Conservation (phyloP, 2,329 filamentous ascomycete genomes). For the Neofusicoccum kwambonambiense region DNA sequence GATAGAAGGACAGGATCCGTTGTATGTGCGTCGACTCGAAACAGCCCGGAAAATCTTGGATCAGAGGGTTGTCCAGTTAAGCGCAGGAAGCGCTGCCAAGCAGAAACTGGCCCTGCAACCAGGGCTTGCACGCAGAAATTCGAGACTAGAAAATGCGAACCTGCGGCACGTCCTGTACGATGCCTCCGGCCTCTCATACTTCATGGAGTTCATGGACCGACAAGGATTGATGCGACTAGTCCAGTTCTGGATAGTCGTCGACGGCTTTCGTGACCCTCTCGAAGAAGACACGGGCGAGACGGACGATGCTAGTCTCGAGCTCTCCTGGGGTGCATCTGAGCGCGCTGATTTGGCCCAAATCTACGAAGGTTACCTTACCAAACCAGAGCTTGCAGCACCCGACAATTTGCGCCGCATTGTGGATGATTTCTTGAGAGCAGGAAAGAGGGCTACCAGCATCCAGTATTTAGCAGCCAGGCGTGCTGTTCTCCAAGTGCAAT, state of each 20-base stretch:
- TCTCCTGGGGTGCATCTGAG: constrained; percentile 79
- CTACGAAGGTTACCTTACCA: constrained; percentile 82
- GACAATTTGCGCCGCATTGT: constrained; percentile 68
- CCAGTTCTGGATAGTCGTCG: constrained; percentile 97
- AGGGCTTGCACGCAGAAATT: constrained; percentile 46
- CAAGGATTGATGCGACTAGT: constrained; percentile 83
- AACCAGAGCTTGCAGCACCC: constrained; percentile 75
- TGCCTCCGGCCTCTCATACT: constrained; percentile 88
- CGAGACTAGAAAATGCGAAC: constrained; percentile 70
- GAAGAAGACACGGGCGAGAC: constrained; percentile 79
- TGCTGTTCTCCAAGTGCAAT: constrained; percentile 79
- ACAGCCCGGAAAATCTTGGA: constrained; percentile 89
- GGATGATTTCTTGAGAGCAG: constrained; percentile 74
- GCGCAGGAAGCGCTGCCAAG: constrained; percentile 59
- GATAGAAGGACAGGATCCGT: constrained; percentile 74
- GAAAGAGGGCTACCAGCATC: constrained; percentile 69
- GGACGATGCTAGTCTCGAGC: constrained; percentile 48
- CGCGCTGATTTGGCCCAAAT: constrained; percentile 87
- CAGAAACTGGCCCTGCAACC: constrained; percentile 41
- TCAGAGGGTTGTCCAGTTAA: constrained; percentile 80
- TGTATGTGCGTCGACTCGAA: constrained; percentile 85
- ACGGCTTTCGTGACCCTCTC: constrained; percentile 90
- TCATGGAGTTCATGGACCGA: constrained; percentile 99
- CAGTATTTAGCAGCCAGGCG: constrained; percentile 83
- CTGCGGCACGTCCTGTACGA: constrained; percentile 86